phyloP scores from a whole-genome alignment of 306 rosid genomes.

The Lagenaria siceraria region DNA sequence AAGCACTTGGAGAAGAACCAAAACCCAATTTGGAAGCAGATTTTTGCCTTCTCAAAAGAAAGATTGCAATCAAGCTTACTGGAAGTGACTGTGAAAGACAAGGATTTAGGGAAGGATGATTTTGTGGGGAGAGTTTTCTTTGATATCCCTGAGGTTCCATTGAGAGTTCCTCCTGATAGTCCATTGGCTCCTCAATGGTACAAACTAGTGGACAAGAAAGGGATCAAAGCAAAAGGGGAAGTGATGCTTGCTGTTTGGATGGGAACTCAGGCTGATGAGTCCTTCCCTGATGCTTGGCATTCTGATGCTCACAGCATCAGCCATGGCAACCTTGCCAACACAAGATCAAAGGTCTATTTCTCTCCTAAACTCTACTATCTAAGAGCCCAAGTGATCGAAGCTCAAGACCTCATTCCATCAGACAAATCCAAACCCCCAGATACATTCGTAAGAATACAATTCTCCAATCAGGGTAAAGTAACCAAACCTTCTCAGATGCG shows the following conservation, averaged over 20 bases:
- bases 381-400: constrained; percentile 63
- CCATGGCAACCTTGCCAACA: constrained; percentile 55
- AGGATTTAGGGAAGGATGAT: constrained; percentile 79
- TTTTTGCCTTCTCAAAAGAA: constrained; percentile 78
- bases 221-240: constrained; percentile 47
- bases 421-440: constrained; percentile 44
- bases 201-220: constrained; percentile 58
- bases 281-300: constrained; percentile 94
- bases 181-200: constrained; percentile 99
- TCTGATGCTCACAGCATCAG: constrained; percentile 75
- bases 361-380: constrained; percentile 80
- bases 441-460: constrained; percentile 36
- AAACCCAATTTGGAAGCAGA: constrained; percentile 78
- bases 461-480: constrained; percentile 42
- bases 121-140: constrained; percentile 57
- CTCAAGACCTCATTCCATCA: constrained; percentile 67
- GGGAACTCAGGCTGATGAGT: constrained; percentile 96
- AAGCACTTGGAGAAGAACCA: constrained; percentile 78
- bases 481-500: constrained; percentile 34
- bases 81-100: constrained; percentile 75
- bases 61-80: constrained; percentile 57
- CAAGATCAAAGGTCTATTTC: constrained; percentile 82
- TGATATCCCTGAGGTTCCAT: constrained; percentile 60
- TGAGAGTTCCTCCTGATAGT: constrained; percentile 77
- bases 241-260: constrained; percentile 95